Evolutionary conservation across 345 rosid genomes (phyloP).

Genomic region (Melaleuca quinquenervia): DNA sequence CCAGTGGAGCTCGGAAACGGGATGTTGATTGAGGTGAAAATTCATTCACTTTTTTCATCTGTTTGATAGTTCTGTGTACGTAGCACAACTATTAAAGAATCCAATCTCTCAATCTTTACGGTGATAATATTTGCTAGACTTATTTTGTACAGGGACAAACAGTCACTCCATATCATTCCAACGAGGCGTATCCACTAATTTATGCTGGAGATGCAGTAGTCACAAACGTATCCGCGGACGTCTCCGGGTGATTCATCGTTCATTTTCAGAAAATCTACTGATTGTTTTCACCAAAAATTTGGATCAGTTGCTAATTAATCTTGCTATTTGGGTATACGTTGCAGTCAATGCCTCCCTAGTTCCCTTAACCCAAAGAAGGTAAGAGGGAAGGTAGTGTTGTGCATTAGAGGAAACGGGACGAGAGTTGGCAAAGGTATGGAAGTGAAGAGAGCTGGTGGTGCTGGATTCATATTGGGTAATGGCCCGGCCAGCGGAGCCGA

Average conservation of each 20-base stretch:
- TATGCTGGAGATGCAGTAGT: conserved; percentile 47
- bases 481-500: conserved; percentile 16
- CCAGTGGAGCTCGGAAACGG: conserved; percentile 63
- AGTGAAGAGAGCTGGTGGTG: conserved; percentile 79
- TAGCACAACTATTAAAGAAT: neutral
- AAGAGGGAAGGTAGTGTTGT: conserved; percentile 72
- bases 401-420: conserved; percentile 52
- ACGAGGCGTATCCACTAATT: conserved; percentile 39
- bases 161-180: conserved; percentile 32
- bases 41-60: neutral
- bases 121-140: neutral
- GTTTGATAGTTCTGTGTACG: neutral
- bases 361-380: conserved; percentile 46
- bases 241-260: conserved; percentile 22
- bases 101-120: neutral
- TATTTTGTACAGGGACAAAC: conserved; percentile 43
- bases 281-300: neutral
- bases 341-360: conserved; percentile 64
- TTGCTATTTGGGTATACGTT: neutral
- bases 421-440: conserved; percentile 61
- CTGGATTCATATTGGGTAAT: conserved; percentile 60
- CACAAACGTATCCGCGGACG: conserved; percentile 20
- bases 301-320: no score
- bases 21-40: conserved; percentile 29
- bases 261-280: neutral